Evolutionary conservation across 1,284 basidiomycete species (phyloP), one percentile per base, ranked within the genome.

Genomic region (Cutaneotrichosporon sp.): DNA sequence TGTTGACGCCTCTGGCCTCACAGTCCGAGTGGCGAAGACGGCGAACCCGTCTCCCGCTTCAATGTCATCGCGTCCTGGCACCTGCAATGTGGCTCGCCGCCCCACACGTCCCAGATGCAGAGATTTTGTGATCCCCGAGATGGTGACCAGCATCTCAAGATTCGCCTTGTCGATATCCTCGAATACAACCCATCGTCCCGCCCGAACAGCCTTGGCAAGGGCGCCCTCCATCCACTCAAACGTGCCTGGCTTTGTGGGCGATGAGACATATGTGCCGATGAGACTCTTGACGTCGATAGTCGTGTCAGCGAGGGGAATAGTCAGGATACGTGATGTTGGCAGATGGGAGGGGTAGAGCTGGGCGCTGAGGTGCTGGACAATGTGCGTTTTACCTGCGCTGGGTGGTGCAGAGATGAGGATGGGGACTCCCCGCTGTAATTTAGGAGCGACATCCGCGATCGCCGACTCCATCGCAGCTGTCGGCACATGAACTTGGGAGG

Each of bases 211-310:
- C 42, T 88, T 87, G 6, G 94, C 85, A 41, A 99, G 79, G 0
- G 93, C 87, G 11, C 96, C 96, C 62, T 98, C 93, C 70, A 88
- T 88, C 88, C 93, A 98, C 66, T 94, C 90, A 63, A 98, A 99
- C 0, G 85, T 85, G 10, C 96, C 96, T 0, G 90, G 86, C 34
- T 83, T 82, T 1, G 82, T 85, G 0, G 87, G 79, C 0, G 93
- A 97, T 1, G 94, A 96, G 3, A 91, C 79, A 57, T 97, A 96
- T 2, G 91, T 94, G 6, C 96, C 96, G 29, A 99, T 81, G 1
- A 99, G 81, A 1, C 91, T 87, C 45, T 96, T 89, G 31, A 94
- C 87, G 68, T 99, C 96, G 49, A 99, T 81, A 2, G 89, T 96
- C 0, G 90, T 92, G 63, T 96, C 93, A 5, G 91, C 90, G 33